A percentile compares a stretch with the other conserved stretches of the same genome.
Evolutionary conservation across 441 rosid species (phyloP).

Genomic region (Viola pubescens): DNA sequence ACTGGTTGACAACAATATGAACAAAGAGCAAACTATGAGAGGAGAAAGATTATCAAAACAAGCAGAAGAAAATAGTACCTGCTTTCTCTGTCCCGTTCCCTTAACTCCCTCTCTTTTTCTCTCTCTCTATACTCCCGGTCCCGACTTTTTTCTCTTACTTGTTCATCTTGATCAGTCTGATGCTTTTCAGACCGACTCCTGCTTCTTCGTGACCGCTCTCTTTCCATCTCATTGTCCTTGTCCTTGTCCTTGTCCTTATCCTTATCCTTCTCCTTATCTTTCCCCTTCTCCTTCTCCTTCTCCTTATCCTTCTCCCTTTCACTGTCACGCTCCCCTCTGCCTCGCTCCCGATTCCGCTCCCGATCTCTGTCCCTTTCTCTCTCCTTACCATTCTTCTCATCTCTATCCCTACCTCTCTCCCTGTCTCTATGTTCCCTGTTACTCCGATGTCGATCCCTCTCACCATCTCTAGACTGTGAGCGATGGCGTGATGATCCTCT

Average conservation of each 20-base stretch:
- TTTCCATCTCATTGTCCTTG: slow-evolving; percentile 39
- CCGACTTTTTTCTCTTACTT: slow-evolving; percentile 36
- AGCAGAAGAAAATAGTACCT: slow-evolving; percentile 37
- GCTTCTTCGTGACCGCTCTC: slow-evolving; percentile 47
- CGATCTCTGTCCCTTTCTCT: slow-evolving; percentile 28
- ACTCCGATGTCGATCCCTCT: slow-evolving; percentile 40
- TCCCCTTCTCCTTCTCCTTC: slow-evolving; percentile 27
- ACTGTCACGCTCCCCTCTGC: slow-evolving; percentile 31
- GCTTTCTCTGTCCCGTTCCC: slow-evolving; percentile 66
- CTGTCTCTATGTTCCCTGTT: slow-evolving; percentile 45
- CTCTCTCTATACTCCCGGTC: slow-evolving; percentile 54
- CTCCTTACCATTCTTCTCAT: slow-evolving; percentile 16
- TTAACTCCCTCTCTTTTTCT: slow-evolving; percentile 52
- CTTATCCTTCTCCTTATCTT: slow-evolving; percentile 37
- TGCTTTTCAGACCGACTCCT: slow-evolving; percentile 58
- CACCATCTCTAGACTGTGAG: slow-evolving; percentile 54
- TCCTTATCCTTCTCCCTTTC: slow-evolving; percentile 29
- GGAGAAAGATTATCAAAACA: slow-evolving; percentile 14
- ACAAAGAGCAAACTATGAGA: not conserved
- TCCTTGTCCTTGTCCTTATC: slow-evolving; percentile 21
- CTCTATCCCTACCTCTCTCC: slow-evolving; percentile 41
- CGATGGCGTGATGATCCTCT: slow-evolving; percentile 44
- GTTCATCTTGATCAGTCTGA: slow-evolving; percentile 46
- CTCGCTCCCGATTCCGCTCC: slow-evolving; percentile 9
- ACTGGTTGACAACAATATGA: not conserved